Evolutionary conservation across 306 rosid species (phyloP).

Genomic region (Pachyrhizus erosus): DNA sequence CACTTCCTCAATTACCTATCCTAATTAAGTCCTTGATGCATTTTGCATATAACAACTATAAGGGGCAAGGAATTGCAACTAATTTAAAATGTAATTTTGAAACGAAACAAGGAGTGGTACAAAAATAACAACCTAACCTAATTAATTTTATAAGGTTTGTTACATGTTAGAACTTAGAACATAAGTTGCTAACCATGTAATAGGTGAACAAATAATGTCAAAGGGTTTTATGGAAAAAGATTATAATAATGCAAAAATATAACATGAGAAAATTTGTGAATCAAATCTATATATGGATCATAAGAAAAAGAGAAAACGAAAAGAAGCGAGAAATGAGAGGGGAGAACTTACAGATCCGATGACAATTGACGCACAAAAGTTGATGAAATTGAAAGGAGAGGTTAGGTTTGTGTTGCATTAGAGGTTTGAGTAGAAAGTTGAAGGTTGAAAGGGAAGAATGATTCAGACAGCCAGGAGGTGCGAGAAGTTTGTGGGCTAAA

Average conservation of each 20-base stretch:
- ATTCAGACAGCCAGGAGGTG: neutral
- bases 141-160: neutral
- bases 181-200: neutral
- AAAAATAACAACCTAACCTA: slow-evolving; percentile 21
- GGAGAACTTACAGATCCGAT: slow-evolving; percentile 36
- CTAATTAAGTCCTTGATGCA: neutral
- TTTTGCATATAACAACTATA: neutral
- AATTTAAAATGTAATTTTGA: neutral
- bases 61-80: slow-evolving; percentile 11
- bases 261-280: neutral
- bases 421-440: slow-evolving; percentile 43
- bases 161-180: neutral
- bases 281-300: neutral
- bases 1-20: neutral
- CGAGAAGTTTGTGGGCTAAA: neutral
- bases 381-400: neutral
- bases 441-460: slow-evolving; percentile 26
- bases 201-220: neutral
- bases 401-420: slow-evolving; percentile 14
- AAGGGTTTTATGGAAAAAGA: neutral
- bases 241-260: neutral
- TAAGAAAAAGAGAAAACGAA: neutral
- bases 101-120: neutral
- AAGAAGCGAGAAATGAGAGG: neutral
- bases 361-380: neutral